A percentile compares a stretch with the other conserved stretches of the same genome.
These are phyloP conservation scores for Corylus heterophylla DNA, from an alignment of 306 rosid genomes.

Conservation along the genomic window DNA sequence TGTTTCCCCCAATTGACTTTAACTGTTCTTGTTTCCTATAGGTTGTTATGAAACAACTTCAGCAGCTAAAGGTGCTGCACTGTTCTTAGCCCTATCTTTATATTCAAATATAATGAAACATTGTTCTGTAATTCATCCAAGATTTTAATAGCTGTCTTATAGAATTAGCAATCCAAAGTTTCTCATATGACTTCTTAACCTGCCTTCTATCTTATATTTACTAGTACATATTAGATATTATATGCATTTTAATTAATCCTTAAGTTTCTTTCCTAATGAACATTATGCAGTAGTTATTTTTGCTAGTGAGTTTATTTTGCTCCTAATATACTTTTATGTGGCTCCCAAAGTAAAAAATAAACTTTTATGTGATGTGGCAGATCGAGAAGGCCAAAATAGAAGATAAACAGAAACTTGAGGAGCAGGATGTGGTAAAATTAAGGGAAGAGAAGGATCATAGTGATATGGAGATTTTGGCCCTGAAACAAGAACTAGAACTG, in stretches of 20 bases:
- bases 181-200: too few relatives aligned
- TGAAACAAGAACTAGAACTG: constrained; percentile 66
- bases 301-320: constrained; percentile 6
- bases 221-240: too few relatives aligned
- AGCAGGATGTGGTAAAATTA: constrained; percentile 61
- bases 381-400: constrained; percentile 63
- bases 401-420: constrained; percentile 78
- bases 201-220: too few relatives aligned
- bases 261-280: too few relatives aligned
- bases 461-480: constrained; percentile 59
- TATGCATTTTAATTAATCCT: too few relatives aligned
- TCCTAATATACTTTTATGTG: constrained; percentile 25
- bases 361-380: constrained; percentile 47
- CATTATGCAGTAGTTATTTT: constrained; percentile 20
- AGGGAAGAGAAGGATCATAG: constrained; percentile 62
- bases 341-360: not conserved
- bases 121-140: constrained; percentile 13
- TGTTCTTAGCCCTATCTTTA: constrained; percentile 24
- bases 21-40: constrained; percentile 35
- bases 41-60: constrained; percentile 77
- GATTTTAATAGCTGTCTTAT: too few relatives aligned
- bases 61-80: constrained; percentile 69
- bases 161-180: too few relatives aligned
- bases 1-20: constrained; percentile 22
- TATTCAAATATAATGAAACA: constrained; percentile 23